A percentile compares a stretch with the other conserved stretches of the same genome.
Conservation (phyloP, 2,329 filamentous ascomycete genomes). For the Apiospora arundinis region DNA sequence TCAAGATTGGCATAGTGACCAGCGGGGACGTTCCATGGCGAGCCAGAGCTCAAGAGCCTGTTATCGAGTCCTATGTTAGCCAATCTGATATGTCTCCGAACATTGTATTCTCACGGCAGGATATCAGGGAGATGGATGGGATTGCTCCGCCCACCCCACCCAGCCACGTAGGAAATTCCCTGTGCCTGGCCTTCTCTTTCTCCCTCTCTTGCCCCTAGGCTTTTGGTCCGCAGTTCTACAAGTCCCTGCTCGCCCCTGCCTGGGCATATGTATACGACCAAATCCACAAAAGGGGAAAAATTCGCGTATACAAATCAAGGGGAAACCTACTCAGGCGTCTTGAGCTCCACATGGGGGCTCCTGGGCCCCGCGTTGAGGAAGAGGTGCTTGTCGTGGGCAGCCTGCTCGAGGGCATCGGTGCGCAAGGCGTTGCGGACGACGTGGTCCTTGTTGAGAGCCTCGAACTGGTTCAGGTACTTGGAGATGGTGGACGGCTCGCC, state of each 20-base stretch:
- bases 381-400: conserved; percentile 63
- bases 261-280: not conserved
- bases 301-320: not conserved
- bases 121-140: not conserved
- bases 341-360: conserved; percentile 54
- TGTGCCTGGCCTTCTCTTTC: not conserved
- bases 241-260: too few relatives aligned
- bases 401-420: conserved; percentile 60
- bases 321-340: conserved; percentile 62
- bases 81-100: not conserved
- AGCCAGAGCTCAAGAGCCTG: conserved; percentile 58
- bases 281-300: not conserved
- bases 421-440: conserved; percentile 59
- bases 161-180: not conserved
- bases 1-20: conserved; percentile 62
- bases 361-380: conserved; percentile 54
- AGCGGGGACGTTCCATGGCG: conserved; percentile 59
- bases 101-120: not conserved
- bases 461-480: conserved; percentile 53
- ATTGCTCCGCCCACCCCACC: not conserved
- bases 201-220: not conserved
- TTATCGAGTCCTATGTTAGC: not conserved
- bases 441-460: conserved; percentile 56
- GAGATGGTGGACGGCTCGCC: conserved; percentile 56
- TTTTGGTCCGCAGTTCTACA: not conserved